phyloP scores from a whole-genome alignment of 129 eudicot species.

The Logfia minima region DNA sequence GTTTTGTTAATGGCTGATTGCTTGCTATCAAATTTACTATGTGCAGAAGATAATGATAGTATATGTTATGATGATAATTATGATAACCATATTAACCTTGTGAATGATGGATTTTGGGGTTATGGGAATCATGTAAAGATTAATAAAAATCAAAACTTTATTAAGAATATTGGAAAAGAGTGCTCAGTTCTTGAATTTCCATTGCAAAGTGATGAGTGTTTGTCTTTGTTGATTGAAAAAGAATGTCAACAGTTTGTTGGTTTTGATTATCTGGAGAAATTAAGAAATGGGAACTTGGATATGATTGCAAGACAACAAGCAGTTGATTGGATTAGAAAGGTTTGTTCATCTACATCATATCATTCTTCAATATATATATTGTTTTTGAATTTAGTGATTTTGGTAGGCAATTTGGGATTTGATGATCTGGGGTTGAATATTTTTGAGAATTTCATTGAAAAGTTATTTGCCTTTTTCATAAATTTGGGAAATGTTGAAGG shows the following conservation, averaged over 20 bases:
- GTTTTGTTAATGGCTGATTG: slow-evolving; percentile 30
- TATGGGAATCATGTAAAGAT: slow-evolving; percentile 7
- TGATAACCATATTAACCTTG: background rate
- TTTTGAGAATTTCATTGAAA: background rate
- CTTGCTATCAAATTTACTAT: slow-evolving; percentile 45
- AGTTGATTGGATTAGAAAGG: slow-evolving; percentile 80
- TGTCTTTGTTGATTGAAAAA: slow-evolving; percentile 45
- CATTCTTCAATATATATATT: background rate
- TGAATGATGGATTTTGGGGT: slow-evolving; percentile 26
- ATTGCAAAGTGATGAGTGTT: slow-evolving; percentile 51
- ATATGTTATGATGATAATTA: slow-evolving; percentile 41
- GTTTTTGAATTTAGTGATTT: background rate
- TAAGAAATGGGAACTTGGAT: slow-evolving; percentile 63
- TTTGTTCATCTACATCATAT: slow-evolving; percentile 22
- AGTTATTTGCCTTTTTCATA: background rate
- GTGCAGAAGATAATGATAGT: slow-evolving; percentile 54
- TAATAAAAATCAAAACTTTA: slow-evolving; percentile 34
- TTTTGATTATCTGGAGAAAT: slow-evolving; percentile 51
- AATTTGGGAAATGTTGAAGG: background rate
- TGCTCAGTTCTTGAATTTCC: slow-evolving; percentile 33
- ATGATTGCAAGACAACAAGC: slow-evolving; percentile 57
- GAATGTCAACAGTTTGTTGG: slow-evolving; percentile 61
- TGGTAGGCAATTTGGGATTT: background rate
- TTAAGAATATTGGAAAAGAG: slow-evolving; percentile 34
- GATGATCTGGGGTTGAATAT: background rate